Conservation (phyloP, 2,329 filamentous ascomycete genomes). For the Aspergillaceae sp. region DNA sequence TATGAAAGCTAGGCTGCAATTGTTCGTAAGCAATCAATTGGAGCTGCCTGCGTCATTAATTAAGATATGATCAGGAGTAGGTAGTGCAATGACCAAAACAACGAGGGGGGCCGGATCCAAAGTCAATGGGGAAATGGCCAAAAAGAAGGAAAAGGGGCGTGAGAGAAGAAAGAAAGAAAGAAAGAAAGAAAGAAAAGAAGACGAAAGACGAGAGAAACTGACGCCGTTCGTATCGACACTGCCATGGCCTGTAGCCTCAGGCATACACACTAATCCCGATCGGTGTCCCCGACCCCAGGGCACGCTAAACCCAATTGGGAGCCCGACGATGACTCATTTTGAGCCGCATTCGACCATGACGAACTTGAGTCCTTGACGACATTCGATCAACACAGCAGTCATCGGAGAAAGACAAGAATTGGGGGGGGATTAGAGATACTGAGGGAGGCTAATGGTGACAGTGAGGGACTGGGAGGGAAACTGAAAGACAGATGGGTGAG, state of each 20-base stretch:
- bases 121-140: background rate
- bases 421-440: too few species aligned
- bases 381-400: too few species aligned
- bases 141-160: background rate
- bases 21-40: constrained; percentile 8
- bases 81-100: too few species aligned
- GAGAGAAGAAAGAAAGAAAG: background rate
- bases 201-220: background rate
- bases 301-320: constrained; percentile 1
- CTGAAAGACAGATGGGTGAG: too few species aligned
- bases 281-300: background rate
- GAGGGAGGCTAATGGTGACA: too few species aligned
- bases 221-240: background rate
- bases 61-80: background rate
- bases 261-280: background rate
- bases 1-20: constrained; percentile 10
- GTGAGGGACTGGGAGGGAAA: too few species aligned
- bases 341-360: background rate
- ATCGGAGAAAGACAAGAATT: too few species aligned
- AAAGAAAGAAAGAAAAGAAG: background rate
- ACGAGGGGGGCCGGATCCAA: too few species aligned
- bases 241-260: background rate
- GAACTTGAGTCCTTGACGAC: too few species aligned
- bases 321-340: background rate
- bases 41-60: background rate